These are phyloP conservation scores for Andrographis paniculata DNA, from an alignment of 305 asterid species.

Conservation along the genomic window DNA sequence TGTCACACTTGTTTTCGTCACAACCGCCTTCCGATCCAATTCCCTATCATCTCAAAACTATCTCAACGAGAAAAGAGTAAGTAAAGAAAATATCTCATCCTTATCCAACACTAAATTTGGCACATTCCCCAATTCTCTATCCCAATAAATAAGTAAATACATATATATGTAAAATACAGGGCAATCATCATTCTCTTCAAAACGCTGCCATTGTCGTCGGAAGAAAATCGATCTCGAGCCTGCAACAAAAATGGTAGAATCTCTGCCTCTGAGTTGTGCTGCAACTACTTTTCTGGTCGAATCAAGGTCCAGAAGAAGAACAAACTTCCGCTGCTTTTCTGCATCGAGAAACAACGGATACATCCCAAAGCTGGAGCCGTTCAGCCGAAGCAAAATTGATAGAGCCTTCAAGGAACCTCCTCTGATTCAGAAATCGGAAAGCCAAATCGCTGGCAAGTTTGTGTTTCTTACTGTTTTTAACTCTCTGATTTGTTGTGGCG, in stretches of 20 bases:
- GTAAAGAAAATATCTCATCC: slow-evolving; percentile 38
- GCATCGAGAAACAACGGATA: slow-evolving; percentile 33
- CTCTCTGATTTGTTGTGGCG: too few relatives aligned
- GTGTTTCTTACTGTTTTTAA: neutral
- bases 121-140: neutral
- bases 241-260: neutral
- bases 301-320: slow-evolving; percentile 12
- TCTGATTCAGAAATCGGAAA: slow-evolving; percentile 66
- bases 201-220: neutral
- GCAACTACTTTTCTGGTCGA: neutral
- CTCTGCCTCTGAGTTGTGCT: neutral
- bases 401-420: slow-evolving; percentile 68
- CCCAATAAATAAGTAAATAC: neutral
- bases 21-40: neutral
- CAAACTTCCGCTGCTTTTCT: slow-evolving; percentile 31
- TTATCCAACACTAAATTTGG: slow-evolving; percentile 27
- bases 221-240: neutral
- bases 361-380: slow-evolving; percentile 86
- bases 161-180: neutral
- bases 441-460: slow-evolving; percentile 61
- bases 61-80: neutral
- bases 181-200: slow-evolving; percentile 8
- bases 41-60: neutral
- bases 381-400: slow-evolving; percentile 69
- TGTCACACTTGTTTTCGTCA: slow-evolving; percentile 11